phyloP scores from a whole-genome alignment of 768 basidiomycete species.

The Mycena latifolia region DNA sequence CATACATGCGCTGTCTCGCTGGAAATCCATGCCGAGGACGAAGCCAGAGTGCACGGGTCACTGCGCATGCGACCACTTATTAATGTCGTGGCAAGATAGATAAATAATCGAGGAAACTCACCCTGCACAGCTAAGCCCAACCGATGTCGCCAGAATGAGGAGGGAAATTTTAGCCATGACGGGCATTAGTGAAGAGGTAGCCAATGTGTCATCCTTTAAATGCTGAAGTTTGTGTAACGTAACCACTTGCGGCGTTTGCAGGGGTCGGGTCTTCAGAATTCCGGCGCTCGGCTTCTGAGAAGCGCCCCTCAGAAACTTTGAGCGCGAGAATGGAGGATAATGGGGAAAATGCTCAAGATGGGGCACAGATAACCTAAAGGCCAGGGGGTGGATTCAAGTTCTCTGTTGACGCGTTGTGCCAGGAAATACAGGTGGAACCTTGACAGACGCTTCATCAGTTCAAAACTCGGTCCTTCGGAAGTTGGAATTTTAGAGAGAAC shows the following conservation, averaged over 20 bases:
- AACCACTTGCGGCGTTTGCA: not conserved
- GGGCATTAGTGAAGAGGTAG: conserved; percentile 4
- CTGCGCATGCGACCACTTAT: not conserved
- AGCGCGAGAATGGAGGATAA: not conserved
- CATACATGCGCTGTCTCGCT: conserved; percentile 32
- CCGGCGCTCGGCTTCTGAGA: not conserved
- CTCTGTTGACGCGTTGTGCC: no score
- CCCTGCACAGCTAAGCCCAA: conserved; percentile 4
- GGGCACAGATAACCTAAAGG: no score
- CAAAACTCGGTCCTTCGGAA: no score
- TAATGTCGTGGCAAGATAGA: not conserved
- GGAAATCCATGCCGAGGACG: conserved; percentile 32
- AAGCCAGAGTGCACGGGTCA: conserved; percentile 31
- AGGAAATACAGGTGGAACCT: no score
- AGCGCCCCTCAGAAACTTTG: no score
- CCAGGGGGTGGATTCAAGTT: no score
- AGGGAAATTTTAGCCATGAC: conserved; percentile 7
- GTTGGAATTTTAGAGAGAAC: no score
- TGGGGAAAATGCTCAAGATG: no score
- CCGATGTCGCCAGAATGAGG: conserved; percentile 3
- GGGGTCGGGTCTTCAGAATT: not conserved
- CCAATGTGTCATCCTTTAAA: conserved; percentile 11
- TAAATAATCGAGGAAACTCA: not conserved
- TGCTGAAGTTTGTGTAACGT: conserved; percentile 9
- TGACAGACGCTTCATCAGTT: no score